Percentiles rank a stretch among this genome's conserved stretches.
Conservation (phyloP, 331 rosid genomes). For the Malus hybrid region DNA sequence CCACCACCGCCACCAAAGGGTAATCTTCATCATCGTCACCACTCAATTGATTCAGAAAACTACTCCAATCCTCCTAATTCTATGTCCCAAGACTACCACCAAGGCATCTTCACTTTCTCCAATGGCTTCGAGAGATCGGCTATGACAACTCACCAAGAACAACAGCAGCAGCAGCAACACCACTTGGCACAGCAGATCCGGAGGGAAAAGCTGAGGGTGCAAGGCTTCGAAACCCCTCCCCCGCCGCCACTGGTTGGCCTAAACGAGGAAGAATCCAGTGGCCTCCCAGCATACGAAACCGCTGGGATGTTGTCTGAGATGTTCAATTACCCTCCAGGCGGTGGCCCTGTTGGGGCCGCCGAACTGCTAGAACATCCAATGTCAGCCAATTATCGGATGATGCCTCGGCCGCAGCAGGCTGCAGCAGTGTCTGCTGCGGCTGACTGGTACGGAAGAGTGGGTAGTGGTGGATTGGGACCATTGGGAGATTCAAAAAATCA, state of each 20-base stretch:
- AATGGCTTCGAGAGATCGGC: conserved; percentile 84
- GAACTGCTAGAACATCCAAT: conserved; percentile 51
- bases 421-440: conserved; percentile 1
- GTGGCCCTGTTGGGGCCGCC: conserved; percentile 14
- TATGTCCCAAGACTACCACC: conserved; percentile 91
- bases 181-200: conserved; percentile 79
- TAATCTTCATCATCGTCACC: conserved; percentile 7
- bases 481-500: conserved; percentile 45
- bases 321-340: conserved; percentile 58
- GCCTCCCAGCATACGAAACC: conserved; percentile 59
- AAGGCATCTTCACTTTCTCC: conserved; percentile 56
- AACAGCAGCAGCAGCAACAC: conserved; percentile 33
- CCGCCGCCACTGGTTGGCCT: conserved; percentile 53
- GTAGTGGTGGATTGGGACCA: conserved; percentile 21
- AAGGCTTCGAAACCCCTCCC: conserved; percentile 43
- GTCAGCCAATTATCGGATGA: conserved; percentile 22
- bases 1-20: background rate
- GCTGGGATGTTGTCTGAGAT: conserved; percentile 90
- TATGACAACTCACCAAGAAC: conserved; percentile 13
- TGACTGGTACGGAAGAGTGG: conserved; percentile 68
- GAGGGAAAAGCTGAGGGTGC: conserved; percentile 64
- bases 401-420: conserved; percentile 17
- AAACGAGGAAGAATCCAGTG: conserved; percentile 44
- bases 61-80: conserved; percentile 31
- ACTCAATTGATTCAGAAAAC: conserved; percentile 16